Conservation (phyloP, 495 filamentous ascomycete species). For the Trichoderma virens region DNA sequence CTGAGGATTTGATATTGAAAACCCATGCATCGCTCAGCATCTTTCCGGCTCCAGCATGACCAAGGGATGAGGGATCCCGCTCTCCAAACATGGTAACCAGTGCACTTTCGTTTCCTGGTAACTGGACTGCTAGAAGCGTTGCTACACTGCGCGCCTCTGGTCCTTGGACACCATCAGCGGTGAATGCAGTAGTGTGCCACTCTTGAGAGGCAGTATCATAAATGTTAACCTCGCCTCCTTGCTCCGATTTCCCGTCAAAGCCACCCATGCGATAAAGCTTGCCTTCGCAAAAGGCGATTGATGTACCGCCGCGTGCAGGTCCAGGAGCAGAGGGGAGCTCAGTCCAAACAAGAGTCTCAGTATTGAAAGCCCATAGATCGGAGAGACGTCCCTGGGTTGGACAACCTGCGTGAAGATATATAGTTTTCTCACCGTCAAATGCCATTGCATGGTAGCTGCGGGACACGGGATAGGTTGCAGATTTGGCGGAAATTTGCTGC, state of each 20-base stretch:
- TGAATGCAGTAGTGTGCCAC: slow-evolving; percentile 31
- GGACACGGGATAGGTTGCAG: slow-evolving; percentile 26
- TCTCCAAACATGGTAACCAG: slow-evolving; percentile 52
- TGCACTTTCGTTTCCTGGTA: slow-evolving; percentile 22
- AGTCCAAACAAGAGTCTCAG: slow-evolving; percentile 35
- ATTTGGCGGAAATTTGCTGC: slow-evolving; percentile 18
- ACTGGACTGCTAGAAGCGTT: slow-evolving; percentile 15
- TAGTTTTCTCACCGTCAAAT: slow-evolving; percentile 26
- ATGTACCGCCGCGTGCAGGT: slow-evolving; percentile 45
- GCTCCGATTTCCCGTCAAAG: slow-evolving; percentile 52
- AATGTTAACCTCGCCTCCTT: slow-evolving; percentile 46
- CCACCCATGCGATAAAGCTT: slow-evolving; percentile 51
- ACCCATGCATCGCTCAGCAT: slow-evolving; percentile 51
- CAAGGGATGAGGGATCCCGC: slow-evolving; percentile 45
- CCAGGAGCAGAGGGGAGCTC: slow-evolving; percentile 39
- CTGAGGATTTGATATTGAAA: slow-evolving; percentile 36
- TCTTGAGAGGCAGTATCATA: slow-evolving; percentile 25
- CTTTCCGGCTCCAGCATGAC: slow-evolving; percentile 52
- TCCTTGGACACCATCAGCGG: slow-evolving; percentile 28
- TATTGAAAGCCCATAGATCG: slow-evolving; percentile 51
- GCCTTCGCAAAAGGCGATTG: slow-evolving; percentile 35
- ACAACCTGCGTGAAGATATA: slow-evolving; percentile 54
- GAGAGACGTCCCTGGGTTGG: slow-evolving; percentile 40
- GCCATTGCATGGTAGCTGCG: slow-evolving; percentile 44
- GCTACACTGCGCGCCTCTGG: slow-evolving; percentile 17